These are phyloP conservation scores for Protomyces gravidus DNA, from an alignment of 1,139 yeast species.

Conservation along the genomic window DNA sequence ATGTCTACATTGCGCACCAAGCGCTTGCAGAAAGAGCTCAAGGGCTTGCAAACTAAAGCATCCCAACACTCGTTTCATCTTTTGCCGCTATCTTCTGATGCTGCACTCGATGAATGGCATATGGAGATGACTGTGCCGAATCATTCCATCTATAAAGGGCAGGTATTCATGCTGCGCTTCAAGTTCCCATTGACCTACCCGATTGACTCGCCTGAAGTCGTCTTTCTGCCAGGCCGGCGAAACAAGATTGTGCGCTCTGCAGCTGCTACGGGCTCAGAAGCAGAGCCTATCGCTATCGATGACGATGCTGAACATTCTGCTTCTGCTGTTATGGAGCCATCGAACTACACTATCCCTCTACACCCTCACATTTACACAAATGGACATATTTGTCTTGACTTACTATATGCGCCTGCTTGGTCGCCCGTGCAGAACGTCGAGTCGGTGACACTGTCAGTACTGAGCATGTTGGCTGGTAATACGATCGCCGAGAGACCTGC, in stretches of 20 bases:
- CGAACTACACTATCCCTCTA: neutral
- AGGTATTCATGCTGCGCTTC: constrained; percentile 3
- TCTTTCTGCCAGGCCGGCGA: neutral
- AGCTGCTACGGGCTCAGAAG: neutral
- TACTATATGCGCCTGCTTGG: constrained; percentile 22
- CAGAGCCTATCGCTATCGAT: neutral
- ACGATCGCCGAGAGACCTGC: constrained; percentile 11
- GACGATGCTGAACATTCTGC: neutral
- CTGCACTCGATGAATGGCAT: constrained; percentile 9
- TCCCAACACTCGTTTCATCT: neutral
- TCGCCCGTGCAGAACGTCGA: constrained; percentile 21
- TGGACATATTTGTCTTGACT: constrained; percentile 27
- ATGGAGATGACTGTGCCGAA: constrained; percentile 1
- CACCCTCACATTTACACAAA: constrained; percentile 18
- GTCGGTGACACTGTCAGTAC: constrained; percentile 3
- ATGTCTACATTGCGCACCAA: constrained; percentile 21
- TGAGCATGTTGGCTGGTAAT: constrained; percentile 26
- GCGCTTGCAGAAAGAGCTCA: constrained; percentile 18
- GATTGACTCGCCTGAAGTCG: constrained; percentile 12
- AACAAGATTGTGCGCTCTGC: neutral
- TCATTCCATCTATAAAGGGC: constrained; percentile 11
- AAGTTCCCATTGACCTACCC: constrained; percentile 4
- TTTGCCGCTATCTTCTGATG: neutral
- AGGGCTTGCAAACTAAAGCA: neutral
- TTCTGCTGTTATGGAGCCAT: neutral